Conservation (phyloP, 106 monocot genomes). For the Ottelia alismoides region DNA sequence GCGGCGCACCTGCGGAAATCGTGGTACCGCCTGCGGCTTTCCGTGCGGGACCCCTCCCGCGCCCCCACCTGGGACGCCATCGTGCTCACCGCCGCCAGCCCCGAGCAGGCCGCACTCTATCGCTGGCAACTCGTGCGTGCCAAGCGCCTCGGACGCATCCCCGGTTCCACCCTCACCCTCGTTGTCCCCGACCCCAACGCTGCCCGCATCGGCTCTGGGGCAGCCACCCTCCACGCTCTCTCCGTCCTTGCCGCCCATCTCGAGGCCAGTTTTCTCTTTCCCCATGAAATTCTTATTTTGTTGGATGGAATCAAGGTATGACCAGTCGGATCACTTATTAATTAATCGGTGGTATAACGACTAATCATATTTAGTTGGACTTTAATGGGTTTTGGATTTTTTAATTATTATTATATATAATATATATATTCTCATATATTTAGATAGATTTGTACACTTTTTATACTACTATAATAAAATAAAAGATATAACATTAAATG, state of each 20-base stretch:
- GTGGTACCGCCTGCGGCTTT: constrained; percentile 91
- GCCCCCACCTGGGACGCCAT: constrained; percentile 90
- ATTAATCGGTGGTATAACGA: too few species aligned
- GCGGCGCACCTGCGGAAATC: constrained; percentile 48
- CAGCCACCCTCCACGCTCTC: constrained; percentile 86
- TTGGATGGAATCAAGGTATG: too few species aligned
- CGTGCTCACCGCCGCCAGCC: constrained; percentile 94
- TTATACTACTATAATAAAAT: too few species aligned
- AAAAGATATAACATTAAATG: too few species aligned
- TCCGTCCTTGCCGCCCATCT: constrained; percentile 39
- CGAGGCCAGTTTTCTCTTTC: too few species aligned
- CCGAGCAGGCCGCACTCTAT: constrained; percentile 88
- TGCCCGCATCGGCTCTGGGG: constrained; percentile 94
- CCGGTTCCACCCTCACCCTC: constrained; percentile 61
- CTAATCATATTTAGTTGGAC: too few species aligned
- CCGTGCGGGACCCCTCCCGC: constrained; percentile 55
- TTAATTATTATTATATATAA: too few species aligned
- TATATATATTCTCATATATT: too few species aligned
- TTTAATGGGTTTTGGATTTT: too few species aligned
- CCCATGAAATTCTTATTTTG: too few species aligned
- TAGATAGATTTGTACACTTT: too few species aligned
- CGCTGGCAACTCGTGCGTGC: constrained; percentile 83
- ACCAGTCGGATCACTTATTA: too few species aligned
- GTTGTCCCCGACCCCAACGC: constrained; percentile 84
- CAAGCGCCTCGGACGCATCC: constrained; percentile 68